These are phyloP conservation scores for Saussurea involucrata DNA, from an alignment of 129 eudicot genomes.

Conservation along the genomic window DNA sequence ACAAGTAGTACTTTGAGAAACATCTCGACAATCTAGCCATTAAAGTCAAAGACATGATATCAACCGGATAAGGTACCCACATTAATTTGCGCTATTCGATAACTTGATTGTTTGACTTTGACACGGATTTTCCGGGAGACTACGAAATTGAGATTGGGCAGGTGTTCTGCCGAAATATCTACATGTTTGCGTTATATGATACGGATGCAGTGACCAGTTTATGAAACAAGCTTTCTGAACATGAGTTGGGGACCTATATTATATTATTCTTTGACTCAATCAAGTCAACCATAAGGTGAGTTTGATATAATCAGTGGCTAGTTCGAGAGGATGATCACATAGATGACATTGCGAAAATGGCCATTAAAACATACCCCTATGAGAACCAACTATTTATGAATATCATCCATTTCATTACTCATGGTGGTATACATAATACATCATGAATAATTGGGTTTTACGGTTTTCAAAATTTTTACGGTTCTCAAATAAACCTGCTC, in stretches of 20 bases:
- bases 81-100: background rate
- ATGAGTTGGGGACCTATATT: background rate
- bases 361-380: background rate
- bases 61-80: conserved; percentile 5
- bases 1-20: background rate
- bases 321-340: background rate
- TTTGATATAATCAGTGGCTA: background rate
- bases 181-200: background rate
- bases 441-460: too few relatives aligned
- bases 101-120: conserved; percentile 12
- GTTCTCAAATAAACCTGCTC: too few relatives aligned
- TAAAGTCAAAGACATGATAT: conserved; percentile 28
- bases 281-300: background rate
- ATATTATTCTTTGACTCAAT: background rate
- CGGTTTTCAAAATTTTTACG: too few relatives aligned
- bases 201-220: background rate
- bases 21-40: background rate
- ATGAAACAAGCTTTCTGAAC: background rate
- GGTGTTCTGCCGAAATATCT: background rate
- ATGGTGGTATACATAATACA: too few relatives aligned
- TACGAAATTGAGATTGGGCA: background rate
- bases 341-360: background rate
- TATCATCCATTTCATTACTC: background rate
- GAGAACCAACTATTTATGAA: background rate
- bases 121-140: background rate